A percentile compares a stretch with the other conserved stretches of the same genome.
phyloP scores from a whole-genome alignment of 768 basidiomycete genomes.

The Suillus clintonianus region DNA sequence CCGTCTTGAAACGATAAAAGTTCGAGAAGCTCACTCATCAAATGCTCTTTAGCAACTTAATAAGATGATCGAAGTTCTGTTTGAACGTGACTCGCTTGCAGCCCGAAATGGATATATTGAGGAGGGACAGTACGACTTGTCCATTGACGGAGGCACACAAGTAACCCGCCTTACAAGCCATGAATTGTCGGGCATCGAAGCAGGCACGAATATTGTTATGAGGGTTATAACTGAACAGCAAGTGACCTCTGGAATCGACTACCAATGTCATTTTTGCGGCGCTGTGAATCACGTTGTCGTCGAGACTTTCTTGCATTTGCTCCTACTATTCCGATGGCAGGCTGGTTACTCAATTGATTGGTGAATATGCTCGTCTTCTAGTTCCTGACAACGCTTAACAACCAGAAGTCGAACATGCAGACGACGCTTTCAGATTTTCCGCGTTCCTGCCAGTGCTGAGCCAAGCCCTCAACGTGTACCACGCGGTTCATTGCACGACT shows the following conservation, averaged over 20 bases:
- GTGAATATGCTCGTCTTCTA: slow-evolving; percentile 8
- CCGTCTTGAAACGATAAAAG: neutral
- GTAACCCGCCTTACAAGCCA: slow-evolving; percentile 24
- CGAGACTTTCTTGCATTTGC: slow-evolving; percentile 15
- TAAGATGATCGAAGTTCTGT: slow-evolving; percentile 16
- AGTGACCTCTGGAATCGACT: slow-evolving; percentile 12
- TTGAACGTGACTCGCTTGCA: slow-evolving; percentile 19
- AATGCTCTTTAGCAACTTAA: slow-evolving; percentile 21
- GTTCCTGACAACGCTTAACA: slow-evolving; percentile 3
- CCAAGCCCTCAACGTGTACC: neutral
- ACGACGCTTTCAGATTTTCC: slow-evolving; percentile 25
- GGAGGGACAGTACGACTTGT: slow-evolving; percentile 26
- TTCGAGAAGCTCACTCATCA: neutral
- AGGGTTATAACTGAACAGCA: slow-evolving; percentile 25
- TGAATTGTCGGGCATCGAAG: slow-evolving; percentile 23
- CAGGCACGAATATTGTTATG: slow-evolving; percentile 29
- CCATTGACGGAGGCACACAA: slow-evolving; percentile 22
- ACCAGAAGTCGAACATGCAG: slow-evolving; percentile 21
- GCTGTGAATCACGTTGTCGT: neutral
- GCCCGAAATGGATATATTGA: slow-evolving; percentile 25
- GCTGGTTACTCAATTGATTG: slow-evolving; percentile 29
- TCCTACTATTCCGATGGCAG: slow-evolving; percentile 15
- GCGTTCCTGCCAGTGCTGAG: neutral
- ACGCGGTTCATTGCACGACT: neutral
- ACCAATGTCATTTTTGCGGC: slow-evolving; percentile 23